A percentile compares a stretch with the other conserved stretches of the same genome.
Conservation (phyloP, 176 grass and related monocot species). For the Thinopyrum elongatum region DNA sequence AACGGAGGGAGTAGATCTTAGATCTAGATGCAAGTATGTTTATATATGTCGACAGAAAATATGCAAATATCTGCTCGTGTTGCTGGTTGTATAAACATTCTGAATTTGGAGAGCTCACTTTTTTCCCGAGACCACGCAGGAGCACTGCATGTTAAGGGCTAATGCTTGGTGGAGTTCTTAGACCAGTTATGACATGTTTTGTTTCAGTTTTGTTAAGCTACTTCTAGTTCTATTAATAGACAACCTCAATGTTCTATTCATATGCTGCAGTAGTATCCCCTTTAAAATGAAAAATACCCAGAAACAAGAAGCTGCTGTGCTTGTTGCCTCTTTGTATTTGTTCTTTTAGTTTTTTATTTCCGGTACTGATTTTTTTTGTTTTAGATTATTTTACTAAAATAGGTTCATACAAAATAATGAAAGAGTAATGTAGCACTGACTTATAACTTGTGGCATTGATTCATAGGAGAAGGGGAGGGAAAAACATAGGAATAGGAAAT, state of each 20-base stretch:
- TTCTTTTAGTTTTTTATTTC: not conserved
- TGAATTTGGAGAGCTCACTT: not conserved
- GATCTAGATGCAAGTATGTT: not conserved
- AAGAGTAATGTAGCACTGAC: not conserved
- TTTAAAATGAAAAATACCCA: not conserved
- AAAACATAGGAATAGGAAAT: not conserved
- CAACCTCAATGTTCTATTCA: not conserved
- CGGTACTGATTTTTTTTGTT: not conserved
- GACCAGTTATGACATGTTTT: slow-evolving; percentile 5
- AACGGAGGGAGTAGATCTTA: not conserved
- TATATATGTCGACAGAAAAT: not conserved
- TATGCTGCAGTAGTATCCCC: not conserved
- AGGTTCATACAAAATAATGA: not conserved
- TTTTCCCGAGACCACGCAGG: not conserved
- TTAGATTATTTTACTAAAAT: not conserved
- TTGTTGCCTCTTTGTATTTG: not conserved
- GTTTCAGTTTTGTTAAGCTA: not conserved
- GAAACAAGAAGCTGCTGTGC: not conserved
- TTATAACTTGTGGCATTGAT: not conserved
- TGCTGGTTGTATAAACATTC: not conserved
- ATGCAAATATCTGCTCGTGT: not conserved
- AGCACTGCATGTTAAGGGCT: not conserved
- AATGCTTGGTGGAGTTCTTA: not conserved
- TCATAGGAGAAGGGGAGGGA: not conserved
- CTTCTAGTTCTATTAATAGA: not conserved